phyloP scores from a whole-genome alignment of 345 rosid genomes.

The Eutrema japonicum region DNA sequence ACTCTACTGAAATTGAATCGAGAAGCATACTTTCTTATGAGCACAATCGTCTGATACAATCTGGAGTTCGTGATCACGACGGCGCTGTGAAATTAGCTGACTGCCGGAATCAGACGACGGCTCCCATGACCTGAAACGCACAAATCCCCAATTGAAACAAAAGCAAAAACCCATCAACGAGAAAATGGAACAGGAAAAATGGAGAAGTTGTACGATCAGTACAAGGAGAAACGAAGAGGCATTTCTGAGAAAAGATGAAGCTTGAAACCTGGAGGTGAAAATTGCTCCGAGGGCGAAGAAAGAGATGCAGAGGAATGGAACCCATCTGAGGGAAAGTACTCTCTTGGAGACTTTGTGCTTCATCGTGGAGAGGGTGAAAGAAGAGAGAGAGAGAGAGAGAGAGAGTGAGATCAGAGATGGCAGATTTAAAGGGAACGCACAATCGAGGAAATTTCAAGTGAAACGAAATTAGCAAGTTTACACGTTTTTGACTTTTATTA shows the following conservation, averaged over 20 bases:
- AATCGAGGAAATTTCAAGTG: constrained; percentile 1
- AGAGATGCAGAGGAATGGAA: constrained; percentile 71
- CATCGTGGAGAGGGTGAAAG: constrained; percentile 48
- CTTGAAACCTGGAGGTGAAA: constrained; percentile 66
- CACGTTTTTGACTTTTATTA: constrained; percentile 11
- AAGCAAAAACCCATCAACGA: constrained; percentile 21
- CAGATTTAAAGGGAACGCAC: constrained; percentile 19
- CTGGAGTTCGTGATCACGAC: constrained; percentile 67
- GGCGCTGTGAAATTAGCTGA: constrained; percentile 57
- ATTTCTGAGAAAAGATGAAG: not conserved
- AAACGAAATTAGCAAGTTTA: constrained; percentile 24
- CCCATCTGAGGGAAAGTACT: constrained; percentile 65
- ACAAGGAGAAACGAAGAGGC: not conserved
- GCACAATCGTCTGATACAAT: constrained; percentile 59
- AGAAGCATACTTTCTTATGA: constrained; percentile 58
- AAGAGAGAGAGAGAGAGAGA: not conserved
- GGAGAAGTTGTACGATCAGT: not conserved
- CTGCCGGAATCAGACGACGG: constrained; percentile 52
- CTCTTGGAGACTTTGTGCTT: constrained; percentile 57
- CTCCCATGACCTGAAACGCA: constrained; percentile 57
- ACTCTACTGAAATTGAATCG: not conserved
- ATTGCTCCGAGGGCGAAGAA: constrained; percentile 76
- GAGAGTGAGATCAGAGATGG: constrained; percentile 4
- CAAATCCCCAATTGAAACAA: not conserved
- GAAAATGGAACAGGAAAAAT: not conserved